Evolutionary conservation across 1,284 basidiomycete species (phyloP).

Genomic region (Stereum hirsutum): DNA sequence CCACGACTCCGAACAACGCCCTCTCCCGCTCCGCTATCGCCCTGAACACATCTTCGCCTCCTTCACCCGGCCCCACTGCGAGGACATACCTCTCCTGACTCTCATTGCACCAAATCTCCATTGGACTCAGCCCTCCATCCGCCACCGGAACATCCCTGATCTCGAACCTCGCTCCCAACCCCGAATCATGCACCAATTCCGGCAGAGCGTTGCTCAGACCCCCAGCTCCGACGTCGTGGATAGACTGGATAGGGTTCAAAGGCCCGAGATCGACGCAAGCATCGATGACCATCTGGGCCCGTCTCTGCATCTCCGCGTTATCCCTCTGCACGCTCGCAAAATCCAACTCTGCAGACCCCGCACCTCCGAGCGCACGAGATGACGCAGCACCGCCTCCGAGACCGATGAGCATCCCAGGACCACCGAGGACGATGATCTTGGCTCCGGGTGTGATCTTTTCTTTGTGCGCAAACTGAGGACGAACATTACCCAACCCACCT

Average conservation of each 20-base stretch:
- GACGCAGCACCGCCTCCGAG: conserved; percentile 95
- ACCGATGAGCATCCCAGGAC: conserved; percentile 95
- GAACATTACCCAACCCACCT: conserved; percentile 91
- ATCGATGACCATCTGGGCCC: conserved; percentile 97
- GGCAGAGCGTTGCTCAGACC: conserved; percentile 96
- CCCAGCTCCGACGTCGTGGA: conserved; percentile 98
- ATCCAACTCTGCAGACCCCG: conserved; percentile 86
- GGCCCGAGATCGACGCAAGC: conserved; percentile 67
- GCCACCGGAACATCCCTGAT: conserved; percentile 91
- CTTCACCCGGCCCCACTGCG: conserved; percentile 64
- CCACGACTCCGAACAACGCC: conserved; percentile 90
- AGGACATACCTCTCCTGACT: conserved; percentile 97
- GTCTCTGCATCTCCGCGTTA: conserved; percentile 97
- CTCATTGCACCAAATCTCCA: conserved; percentile 99
- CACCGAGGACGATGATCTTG: conserved; percentile 91
- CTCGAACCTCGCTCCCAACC: conserved; percentile 88
- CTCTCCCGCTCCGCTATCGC: conserved; percentile 81
- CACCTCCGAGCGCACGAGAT: conserved; percentile 84
- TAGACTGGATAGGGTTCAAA: conserved; percentile 84
- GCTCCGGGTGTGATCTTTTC: conserved; percentile 67
- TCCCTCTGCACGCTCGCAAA: conserved; percentile 97
- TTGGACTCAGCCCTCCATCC: conserved; percentile 92
- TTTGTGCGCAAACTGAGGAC: conserved; percentile 75
- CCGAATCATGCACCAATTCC: conserved; percentile 93
- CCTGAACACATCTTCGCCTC: conserved; percentile 57